A percentile compares a stretch with the other conserved stretches of the same genome.
These are phyloP conservation scores for Aethionema arabicum DNA, from an alignment of 345 rosid genomes.

Conservation along the genomic window DNA sequence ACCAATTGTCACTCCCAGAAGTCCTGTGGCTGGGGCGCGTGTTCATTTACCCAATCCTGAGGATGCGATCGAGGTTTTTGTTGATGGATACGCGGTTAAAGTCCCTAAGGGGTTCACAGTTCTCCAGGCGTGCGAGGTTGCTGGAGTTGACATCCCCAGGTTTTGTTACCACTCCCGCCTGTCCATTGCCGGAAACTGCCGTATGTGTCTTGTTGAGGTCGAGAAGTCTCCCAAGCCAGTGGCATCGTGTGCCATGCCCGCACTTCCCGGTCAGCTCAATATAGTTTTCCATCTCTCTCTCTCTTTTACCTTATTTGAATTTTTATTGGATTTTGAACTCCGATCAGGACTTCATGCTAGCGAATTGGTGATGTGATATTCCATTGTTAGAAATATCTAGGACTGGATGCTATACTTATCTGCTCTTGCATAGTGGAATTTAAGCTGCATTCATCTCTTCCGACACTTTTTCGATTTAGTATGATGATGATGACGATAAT, in stretches of 20 bases:
- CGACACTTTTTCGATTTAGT: neutral
- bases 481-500: slow-evolving; percentile 4
- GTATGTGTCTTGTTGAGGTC: slow-evolving; percentile 99
- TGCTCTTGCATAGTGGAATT: neutral
- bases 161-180: slow-evolving; percentile 91
- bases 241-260: slow-evolving; percentile 99
- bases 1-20: slow-evolving; percentile 53
- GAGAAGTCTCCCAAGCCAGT: slow-evolving; percentile 99
- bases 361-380: slow-evolving; percentile 3
- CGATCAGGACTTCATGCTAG: neutral
- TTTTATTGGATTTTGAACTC: neutral
- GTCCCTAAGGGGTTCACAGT: slow-evolving; percentile 97
- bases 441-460: slow-evolving; percentile 14
- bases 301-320: neutral
- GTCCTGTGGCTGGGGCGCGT: slow-evolving; percentile 81
- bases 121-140: slow-evolving; percentile 95
- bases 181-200: slow-evolving; percentile 96
- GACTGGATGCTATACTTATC: slow-evolving; percentile 7
- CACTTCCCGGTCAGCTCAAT: slow-evolving; percentile 75
- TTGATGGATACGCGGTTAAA: slow-evolving; percentile 89
- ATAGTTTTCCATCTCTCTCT: neutral
- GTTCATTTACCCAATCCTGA: slow-evolving; percentile 80
- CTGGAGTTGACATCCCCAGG: slow-evolving; percentile 98
- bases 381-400: neutral
- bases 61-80: slow-evolving; percentile 97